Percentiles rank a stretch among this genome's conserved stretches.
Conservation (phyloP, 2,329 filamentous ascomycete genomes). For the Apiospora pterosperma region DNA sequence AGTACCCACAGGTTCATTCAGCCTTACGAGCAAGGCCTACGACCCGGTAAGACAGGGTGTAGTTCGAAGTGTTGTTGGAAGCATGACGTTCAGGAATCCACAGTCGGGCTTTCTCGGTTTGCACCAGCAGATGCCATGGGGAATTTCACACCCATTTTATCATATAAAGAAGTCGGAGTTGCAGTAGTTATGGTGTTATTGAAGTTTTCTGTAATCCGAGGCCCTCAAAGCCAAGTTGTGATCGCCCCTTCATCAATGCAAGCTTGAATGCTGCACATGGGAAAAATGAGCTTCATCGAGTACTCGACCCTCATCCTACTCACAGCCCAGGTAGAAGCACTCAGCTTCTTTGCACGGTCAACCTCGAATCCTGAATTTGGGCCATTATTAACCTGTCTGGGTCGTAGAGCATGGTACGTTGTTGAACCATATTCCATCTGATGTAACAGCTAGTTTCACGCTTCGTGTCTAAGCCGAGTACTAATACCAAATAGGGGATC, state of each 20-base stretch:
- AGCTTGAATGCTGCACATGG: neutral
- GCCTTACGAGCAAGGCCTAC: neutral
- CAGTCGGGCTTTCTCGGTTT: neutral
- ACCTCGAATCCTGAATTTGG: neutral
- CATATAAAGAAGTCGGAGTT: neutral
- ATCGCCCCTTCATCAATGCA: neutral
- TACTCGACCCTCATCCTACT: no score
- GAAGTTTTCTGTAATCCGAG: neutral
- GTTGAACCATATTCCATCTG: neutral
- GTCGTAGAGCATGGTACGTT: neutral
- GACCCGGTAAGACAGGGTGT: neutral
- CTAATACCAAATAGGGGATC: neutral
- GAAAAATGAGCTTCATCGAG: neutral
- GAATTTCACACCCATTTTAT: neutral
- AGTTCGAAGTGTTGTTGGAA: neutral
- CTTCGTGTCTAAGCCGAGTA: neutral
- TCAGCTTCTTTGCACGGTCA: neutral
- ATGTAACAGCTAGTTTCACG: neutral
- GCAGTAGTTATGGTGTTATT: neutral
- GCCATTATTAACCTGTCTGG: no score
- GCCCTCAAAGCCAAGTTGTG: neutral
- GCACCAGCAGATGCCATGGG: neutral
- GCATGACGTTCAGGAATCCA: neutral
- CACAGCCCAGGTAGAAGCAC: neutral
- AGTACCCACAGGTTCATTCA: neutral